A percentile compares a stretch with the other conserved stretches of the same genome.
Conservation (phyloP, 1,284 basidiomycete species). For the Boletellus sp. region DNA sequence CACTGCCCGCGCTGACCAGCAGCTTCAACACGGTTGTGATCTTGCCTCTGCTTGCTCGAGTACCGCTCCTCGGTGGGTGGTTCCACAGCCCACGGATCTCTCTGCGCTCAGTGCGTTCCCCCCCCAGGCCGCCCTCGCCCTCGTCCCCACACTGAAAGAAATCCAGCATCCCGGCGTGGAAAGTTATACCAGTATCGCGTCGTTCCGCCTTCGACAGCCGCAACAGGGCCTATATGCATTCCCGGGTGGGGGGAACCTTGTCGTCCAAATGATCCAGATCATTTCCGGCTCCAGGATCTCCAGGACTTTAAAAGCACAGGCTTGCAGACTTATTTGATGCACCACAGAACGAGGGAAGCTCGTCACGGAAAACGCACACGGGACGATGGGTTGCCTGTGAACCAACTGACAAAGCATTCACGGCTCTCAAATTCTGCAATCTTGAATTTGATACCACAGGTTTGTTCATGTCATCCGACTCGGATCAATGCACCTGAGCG, state of each 20-base stretch:
- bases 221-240: conserved; percentile 7
- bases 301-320: conserved; percentile 40
- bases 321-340: conserved; percentile 7
- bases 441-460: conserved; percentile 27
- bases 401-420: conserved; percentile 16
- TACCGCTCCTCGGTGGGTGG: conserved; percentile 16
- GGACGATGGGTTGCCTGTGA: conserved; percentile 7
- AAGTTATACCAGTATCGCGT: conserved; percentile 24
- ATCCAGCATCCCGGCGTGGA: conserved; percentile 14
- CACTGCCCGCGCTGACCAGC: conserved; percentile 1
- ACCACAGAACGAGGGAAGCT: not conserved
- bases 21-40: conserved; percentile 18
- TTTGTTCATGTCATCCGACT: conserved; percentile 8
- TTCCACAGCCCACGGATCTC: conserved; percentile 11
- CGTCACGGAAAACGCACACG: conserved; percentile 14
- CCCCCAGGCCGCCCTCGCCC: not conserved
- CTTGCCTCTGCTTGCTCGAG: conserved; percentile 15
- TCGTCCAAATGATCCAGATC: conserved; percentile 30
- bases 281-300: conserved; percentile 37
- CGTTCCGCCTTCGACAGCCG: conserved; percentile 7
- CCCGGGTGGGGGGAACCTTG: conserved; percentile 39
- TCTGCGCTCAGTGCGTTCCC: conserved; percentile 24
- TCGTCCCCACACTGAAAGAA: conserved; percentile 11
- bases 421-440: conserved; percentile 18
- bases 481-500: conserved; percentile 10